Evolutionary conservation across 495 filamentous ascomycete species (phyloP).

Genomic region (Aspergillus sclerotioniger): DNA sequence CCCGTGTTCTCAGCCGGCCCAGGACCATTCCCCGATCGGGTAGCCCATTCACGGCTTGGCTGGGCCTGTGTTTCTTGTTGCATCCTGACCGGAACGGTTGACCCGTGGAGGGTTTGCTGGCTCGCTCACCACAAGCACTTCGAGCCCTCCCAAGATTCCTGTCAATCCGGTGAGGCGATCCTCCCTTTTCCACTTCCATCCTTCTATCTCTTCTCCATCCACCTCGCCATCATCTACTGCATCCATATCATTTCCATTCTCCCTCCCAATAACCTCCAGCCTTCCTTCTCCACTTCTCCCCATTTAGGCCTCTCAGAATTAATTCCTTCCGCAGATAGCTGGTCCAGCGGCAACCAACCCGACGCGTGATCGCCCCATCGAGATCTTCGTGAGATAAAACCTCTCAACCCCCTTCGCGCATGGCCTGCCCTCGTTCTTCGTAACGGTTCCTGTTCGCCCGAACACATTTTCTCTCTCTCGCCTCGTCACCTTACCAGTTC

Average conservation of each 20-base stretch:
- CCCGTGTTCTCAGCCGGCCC: constrained; percentile 1
- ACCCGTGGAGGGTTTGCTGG: constrained; percentile 23
- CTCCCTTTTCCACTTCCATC: constrained; percentile 12
- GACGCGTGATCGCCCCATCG: constrained; percentile 24
- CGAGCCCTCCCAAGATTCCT: constrained; percentile 23
- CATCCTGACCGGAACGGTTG: constrained; percentile 10
- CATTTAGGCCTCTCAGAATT: constrained; percentile 16
- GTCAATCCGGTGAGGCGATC: constrained; percentile 20
- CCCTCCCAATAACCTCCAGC: constrained; percentile 31
- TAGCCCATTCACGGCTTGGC: constrained; percentile 11
- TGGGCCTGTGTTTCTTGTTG: constrained; percentile 11
- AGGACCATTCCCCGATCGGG: constrained; percentile 1
- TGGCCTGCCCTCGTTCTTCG: constrained; percentile 17
- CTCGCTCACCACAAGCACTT: constrained; percentile 11
- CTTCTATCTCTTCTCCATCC: constrained; percentile 11
- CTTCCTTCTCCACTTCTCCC: constrained; percentile 18
- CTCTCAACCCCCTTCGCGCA: constrained; percentile 15
- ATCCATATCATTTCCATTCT: constrained; percentile 16
- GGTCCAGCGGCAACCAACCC: constrained; percentile 12
- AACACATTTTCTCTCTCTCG: constrained; percentile 6
- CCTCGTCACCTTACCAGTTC: constrained; percentile 7
- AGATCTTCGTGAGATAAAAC: constrained; percentile 8
- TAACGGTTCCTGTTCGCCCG: constrained; percentile 12
- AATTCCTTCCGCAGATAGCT: constrained; percentile 18
- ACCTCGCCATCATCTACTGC: constrained; percentile 10